These are phyloP conservation scores for Quercus gilva DNA, from an alignment of 306 rosid genomes.

Conservation along the genomic window DNA sequence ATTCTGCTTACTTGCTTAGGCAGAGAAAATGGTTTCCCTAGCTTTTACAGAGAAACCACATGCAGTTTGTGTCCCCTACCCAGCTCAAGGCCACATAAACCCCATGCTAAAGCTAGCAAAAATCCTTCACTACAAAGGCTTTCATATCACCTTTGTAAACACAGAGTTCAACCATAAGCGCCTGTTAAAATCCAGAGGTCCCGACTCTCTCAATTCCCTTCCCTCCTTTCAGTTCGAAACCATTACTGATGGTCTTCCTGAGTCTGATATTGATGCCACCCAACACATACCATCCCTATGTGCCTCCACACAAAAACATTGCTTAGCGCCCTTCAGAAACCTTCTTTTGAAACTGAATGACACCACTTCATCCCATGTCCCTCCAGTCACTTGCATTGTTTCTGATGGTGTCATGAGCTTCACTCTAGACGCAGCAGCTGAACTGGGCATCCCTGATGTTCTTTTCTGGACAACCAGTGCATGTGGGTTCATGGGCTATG, in stretches of 20 bases:
- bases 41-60: neutral
- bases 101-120: conserved; percentile 14
- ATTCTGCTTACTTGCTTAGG: neutral
- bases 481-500: no score
- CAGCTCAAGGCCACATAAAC: conserved; percentile 11
- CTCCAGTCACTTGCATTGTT: conserved; percentile 48
- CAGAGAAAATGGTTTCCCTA: conserved; percentile 10
- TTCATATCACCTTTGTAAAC: conserved; percentile 40
- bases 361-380: conserved; percentile 7
- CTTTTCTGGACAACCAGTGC: conserved; percentile 43
- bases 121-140: conserved; percentile 35
- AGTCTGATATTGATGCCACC: conserved; percentile 34
- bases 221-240: conserved; percentile 36
- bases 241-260: conserved; percentile 63
- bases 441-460: conserved; percentile 41
- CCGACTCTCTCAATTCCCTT: conserved; percentile 20
- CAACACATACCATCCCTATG: conserved; percentile 43
- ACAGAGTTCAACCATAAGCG: conserved; percentile 37
- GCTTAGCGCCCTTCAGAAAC: conserved; percentile 35
- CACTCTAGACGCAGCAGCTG: conserved; percentile 42
- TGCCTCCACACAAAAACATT: conserved; percentile 28
- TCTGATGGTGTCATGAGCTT: conserved; percentile 47
- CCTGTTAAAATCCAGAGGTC: conserved; percentile 33
- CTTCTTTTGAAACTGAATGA: conserved; percentile 40
- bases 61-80: conserved; percentile 10